Evolutionary conservation across 1,284 basidiomycete species (phyloP).

Genomic region (Ceratobasidium sp.): DNA sequence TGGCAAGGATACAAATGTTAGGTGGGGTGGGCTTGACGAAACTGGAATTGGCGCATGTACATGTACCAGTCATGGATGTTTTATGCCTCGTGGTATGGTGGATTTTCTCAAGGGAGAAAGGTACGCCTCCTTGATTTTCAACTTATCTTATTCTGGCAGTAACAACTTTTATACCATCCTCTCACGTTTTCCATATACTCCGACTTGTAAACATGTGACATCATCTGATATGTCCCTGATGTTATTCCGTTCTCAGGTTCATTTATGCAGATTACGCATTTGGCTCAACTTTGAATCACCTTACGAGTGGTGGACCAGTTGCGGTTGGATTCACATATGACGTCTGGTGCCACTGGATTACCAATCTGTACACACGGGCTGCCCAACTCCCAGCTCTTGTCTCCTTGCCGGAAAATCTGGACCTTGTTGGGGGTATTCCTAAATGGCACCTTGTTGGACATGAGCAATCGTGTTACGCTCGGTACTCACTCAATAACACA

Average conservation of each 20-base stretch:
- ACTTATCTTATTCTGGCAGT: neutral
- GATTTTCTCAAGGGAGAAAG: constrained; percentile 20
- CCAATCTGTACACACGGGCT: neutral
- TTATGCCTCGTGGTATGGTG: constrained; percentile 3
- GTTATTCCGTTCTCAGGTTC: neutral
- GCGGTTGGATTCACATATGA: neutral
- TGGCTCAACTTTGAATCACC: neutral
- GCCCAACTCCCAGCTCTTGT: neutral
- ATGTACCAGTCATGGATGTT: constrained; percentile 10
- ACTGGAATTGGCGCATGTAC: constrained; percentile 6
- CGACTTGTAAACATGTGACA: too few species aligned
- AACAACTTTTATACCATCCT: too few species aligned
- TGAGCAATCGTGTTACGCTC: neutral
- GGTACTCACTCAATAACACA: neutral
- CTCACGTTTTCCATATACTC: too few species aligned
- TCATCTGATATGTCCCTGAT: too few species aligned
- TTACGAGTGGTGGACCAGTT: neutral
- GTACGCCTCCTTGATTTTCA: neutral
- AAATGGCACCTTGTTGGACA: constrained; percentile 2
- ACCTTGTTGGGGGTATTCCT: neutral
- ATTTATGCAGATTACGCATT: constrained; percentile 4
- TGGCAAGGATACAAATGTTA: neutral
- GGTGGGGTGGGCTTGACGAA: neutral
- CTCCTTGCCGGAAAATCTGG: neutral
- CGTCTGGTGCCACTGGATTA: neutral